Conservation (phyloP, 2,329 filamentous ascomycete genomes). For the Dissoconium aciculare region DNA sequence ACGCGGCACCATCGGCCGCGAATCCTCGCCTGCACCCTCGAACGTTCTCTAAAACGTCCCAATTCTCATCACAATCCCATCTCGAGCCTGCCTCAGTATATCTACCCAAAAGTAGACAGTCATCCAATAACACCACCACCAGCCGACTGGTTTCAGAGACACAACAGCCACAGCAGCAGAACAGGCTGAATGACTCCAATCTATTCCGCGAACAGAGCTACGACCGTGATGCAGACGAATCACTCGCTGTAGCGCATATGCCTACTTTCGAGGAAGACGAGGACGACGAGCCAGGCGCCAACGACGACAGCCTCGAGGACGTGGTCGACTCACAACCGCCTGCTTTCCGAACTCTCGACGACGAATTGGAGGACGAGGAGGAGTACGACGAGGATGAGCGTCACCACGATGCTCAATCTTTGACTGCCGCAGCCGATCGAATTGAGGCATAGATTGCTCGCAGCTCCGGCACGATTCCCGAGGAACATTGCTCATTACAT, state of each 20-base stretch:
- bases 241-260: slow-evolving; percentile 26
- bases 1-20: slow-evolving; percentile 11
- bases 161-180: slow-evolving; percentile 12
- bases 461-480: too few species aligned
- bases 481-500: not conserved
- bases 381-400: slow-evolving; percentile 5
- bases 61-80: slow-evolving; percentile 3
- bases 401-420: not conserved
- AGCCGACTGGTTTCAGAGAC: slow-evolving; percentile 6
- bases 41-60: slow-evolving; percentile 4
- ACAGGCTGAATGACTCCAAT: slow-evolving; percentile 36
- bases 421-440: not conserved
- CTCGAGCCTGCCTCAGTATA: slow-evolving; percentile 5
- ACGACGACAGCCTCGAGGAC: slow-evolving; percentile 2
- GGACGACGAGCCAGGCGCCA: slow-evolving; percentile 21
- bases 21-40: slow-evolving; percentile 13
- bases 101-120: slow-evolving; percentile 2
- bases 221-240: slow-evolving; percentile 43
- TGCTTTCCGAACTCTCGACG: slow-evolving; percentile 18
- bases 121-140: slow-evolving; percentile 3
- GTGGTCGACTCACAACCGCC: slow-evolving; percentile 11
- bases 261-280: slow-evolving; percentile 39
- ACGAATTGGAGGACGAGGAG: slow-evolving; percentile 12
- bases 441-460: slow-evolving; percentile 1
- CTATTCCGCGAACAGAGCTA: slow-evolving; percentile 42